phyloP scores from a whole-genome alignment of 768 basidiomycete species.

The Gymnopilus dilepis region DNA sequence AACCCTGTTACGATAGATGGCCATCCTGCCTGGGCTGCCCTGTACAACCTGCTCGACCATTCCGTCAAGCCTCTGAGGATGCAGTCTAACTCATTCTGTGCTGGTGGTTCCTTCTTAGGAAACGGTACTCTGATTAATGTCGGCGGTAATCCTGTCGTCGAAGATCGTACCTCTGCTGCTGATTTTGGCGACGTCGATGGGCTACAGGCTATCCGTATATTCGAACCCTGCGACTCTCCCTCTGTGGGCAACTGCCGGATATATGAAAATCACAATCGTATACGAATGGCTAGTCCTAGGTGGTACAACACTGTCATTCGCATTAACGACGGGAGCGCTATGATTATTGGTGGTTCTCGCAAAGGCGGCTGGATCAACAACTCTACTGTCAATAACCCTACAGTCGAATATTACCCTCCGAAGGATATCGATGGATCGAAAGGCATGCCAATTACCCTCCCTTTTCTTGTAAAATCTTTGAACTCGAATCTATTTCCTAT shows the following conservation, averaged over 20 bases:
- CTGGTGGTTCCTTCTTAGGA: slow-evolving; percentile 76
- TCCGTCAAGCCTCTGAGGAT: slow-evolving; percentile 64
- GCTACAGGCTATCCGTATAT: slow-evolving; percentile 72
- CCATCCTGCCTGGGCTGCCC: slow-evolving; percentile 82
- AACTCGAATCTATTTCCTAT: slow-evolving; percentile 87
- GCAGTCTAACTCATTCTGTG: slow-evolving; percentile 86
- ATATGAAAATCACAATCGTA: slow-evolving; percentile 63
- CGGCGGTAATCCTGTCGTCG: slow-evolving; percentile 82
- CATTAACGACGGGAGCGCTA: slow-evolving; percentile 77
- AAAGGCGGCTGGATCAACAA: slow-evolving; percentile 91
- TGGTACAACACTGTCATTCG: slow-evolving; percentile 83
- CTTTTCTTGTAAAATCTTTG: slow-evolving; percentile 71
- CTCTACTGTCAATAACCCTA: slow-evolving; percentile 79
- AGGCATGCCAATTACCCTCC: slow-evolving; percentile 67
- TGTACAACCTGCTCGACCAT: slow-evolving; percentile 73
- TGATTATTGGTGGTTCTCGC: slow-evolving; percentile 82
- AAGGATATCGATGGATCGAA: slow-evolving; percentile 71
- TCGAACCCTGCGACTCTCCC: slow-evolving; percentile 65
- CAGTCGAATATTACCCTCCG: slow-evolving; percentile 82
- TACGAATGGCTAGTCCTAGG: slow-evolving; percentile 78
- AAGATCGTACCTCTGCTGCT: slow-evolving; percentile 62
- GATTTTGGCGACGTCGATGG: slow-evolving; percentile 82
- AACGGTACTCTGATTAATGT: slow-evolving; percentile 82
- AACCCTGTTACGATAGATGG: slow-evolving; percentile 76
- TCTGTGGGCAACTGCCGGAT: slow-evolving; percentile 59